phyloP scores from a whole-genome alignment of 345 rosid species.

The Fremontodendron californicum region DNA sequence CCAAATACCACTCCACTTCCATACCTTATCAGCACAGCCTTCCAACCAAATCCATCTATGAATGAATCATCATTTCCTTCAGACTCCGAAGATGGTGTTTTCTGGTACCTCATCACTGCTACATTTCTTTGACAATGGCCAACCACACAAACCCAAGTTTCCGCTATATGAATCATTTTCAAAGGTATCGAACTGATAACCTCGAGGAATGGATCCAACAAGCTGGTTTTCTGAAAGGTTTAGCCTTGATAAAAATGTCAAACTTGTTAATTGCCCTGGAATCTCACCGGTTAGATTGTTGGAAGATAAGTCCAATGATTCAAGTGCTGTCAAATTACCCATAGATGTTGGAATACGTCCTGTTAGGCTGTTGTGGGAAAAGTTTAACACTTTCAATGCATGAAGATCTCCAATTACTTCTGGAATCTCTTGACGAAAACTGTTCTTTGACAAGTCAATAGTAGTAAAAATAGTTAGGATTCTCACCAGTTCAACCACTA shows the following conservation, averaged over 20 bases:
- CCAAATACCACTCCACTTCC: not conserved
- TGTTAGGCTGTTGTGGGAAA: not conserved
- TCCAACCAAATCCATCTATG: not conserved
- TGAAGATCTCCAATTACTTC: conserved; percentile 14
- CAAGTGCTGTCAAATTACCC: not conserved
- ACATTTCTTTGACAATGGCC: not conserved
- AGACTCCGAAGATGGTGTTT: not conserved
- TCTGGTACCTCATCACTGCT: not conserved
- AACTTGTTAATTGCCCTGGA: not conserved
- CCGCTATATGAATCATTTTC: not conserved
- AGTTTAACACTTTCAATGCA: not conserved
- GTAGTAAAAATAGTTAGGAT: conserved; percentile 22
- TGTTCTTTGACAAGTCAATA: too few species aligned
- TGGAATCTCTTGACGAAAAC: conserved; percentile 6
- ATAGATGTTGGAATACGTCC: not conserved
- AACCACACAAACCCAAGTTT: not conserved
- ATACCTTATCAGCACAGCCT: not conserved
- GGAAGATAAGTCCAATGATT: not conserved
- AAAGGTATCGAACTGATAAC: not conserved
- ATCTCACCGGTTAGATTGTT: not conserved
- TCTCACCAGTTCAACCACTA: not conserved
- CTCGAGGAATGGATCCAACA: not conserved
- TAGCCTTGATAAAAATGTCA: not conserved
- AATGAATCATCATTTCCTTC: not conserved
- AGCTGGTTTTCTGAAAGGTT: not conserved